A percentile compares a stretch with the other conserved stretches of the same genome.
phyloP scores from a whole-genome alignment of 192 early-diverging fungal genomes.

The Chytriomyces hyalinus region DNA sequence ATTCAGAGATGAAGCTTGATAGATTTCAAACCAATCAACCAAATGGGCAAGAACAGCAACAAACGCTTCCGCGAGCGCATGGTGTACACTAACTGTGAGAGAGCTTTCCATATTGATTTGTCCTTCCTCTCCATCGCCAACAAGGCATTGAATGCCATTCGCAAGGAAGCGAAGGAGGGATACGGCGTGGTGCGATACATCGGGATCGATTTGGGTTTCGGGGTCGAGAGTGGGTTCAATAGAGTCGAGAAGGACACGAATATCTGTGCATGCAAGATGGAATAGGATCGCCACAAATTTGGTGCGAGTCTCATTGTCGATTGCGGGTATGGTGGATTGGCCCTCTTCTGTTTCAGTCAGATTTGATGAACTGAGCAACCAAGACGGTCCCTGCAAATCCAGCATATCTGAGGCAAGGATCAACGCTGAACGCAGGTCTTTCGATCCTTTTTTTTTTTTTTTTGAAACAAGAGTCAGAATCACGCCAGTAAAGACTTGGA shows the following conservation, averaged over 20 bases:
- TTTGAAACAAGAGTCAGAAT: neutral
- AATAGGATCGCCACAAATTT: conserved; percentile 21
- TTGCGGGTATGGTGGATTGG: neutral
- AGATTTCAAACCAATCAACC: conserved; percentile 9
- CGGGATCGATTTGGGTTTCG: neutral
- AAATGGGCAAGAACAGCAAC: conserved; percentile 26
- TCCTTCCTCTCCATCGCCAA: neutral
- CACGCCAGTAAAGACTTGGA: neutral
- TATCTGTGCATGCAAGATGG: conserved; percentile 23
- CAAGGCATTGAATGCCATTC: conserved; percentile 22
- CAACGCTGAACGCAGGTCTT: neutral
- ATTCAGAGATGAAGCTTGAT: neutral
- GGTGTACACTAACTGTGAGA: conserved; percentile 19
- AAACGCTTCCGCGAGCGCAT: conserved; percentile 26
- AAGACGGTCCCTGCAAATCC: conserved; percentile 7
- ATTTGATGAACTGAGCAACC: conserved; percentile 7
- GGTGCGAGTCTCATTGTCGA: neutral
- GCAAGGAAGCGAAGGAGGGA: conserved; percentile 14
- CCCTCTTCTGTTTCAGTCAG: neutral
- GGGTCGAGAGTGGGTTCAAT: neutral
- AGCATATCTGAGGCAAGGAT: conserved; percentile 16
- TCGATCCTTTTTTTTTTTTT: neutral
- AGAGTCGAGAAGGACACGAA: conserved; percentile 24
- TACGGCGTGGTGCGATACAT: neutral
- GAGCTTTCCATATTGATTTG: neutral